A percentile compares a stretch with the other conserved stretches of the same genome.
Conservation (phyloP, 371 early-diverging fungal genomes). For the Syncephalastrum sp. region DNA sequence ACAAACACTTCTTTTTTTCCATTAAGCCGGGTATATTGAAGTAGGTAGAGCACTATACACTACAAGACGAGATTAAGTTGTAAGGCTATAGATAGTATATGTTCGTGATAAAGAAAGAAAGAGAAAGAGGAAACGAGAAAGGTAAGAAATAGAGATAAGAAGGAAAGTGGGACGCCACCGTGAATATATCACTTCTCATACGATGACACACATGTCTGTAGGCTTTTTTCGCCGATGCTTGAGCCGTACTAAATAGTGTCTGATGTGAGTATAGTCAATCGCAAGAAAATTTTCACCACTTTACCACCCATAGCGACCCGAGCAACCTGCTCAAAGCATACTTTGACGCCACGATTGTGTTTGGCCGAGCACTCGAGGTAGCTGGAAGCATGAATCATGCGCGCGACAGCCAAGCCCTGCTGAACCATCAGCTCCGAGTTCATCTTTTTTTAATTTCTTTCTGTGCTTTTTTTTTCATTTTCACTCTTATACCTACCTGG, state of each 20-base stretch:
- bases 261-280: too few relatives aligned
- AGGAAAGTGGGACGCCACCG: neutral
- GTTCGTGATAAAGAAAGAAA: neutral
- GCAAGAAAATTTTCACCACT: too few relatives aligned
- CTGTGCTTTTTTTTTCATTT: too few relatives aligned
- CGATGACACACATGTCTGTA: too few relatives aligned
- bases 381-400: constrained; percentile 40
- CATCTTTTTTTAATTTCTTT: neutral
- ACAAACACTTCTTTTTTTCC: neutral
- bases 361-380: constrained; percentile 60
- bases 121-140: neutral
- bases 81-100: neutral
- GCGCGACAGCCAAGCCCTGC: constrained; percentile 15
- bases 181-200: neutral
- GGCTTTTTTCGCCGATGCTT: too few relatives aligned
- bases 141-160: neutral
- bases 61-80: neutral
- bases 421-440: neutral
- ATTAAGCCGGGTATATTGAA: neutral
- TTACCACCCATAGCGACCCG: constrained; percentile 45
- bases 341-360: constrained; percentile 51
- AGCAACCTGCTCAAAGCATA: constrained; percentile 52
- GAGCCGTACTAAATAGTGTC: too few relatives aligned
- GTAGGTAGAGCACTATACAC: neutral
- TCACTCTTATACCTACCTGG: constrained; percentile 26